Conservation (phyloP, 257 asterid species). For the Gentiana dahurica region DNA sequence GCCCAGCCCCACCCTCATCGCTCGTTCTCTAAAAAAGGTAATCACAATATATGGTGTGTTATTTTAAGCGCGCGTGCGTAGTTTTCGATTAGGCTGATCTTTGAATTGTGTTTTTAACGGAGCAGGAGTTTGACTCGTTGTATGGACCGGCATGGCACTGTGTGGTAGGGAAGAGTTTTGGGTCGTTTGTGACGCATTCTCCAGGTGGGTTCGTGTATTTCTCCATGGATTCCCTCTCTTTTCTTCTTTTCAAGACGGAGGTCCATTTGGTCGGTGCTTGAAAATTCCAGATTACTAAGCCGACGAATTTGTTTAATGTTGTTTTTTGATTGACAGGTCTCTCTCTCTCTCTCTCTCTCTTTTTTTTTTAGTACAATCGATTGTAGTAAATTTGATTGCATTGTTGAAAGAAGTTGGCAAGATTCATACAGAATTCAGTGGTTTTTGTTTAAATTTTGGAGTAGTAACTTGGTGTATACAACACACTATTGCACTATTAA, state of each 20-base stretch:
- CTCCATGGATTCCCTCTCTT: constrained; percentile 58
- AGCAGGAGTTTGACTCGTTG: constrained; percentile 65
- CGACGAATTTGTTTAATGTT: no score
- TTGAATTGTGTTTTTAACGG: neutral
- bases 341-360: no score
- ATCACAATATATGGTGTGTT: neutral
- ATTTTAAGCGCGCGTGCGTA: neutral
- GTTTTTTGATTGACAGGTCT: no score
- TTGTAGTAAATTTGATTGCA: no score
- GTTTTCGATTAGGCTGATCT: neutral
- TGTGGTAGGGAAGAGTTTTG: constrained; percentile 83
- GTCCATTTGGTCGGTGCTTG: constrained; percentile 39
- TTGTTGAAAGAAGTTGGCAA: no score
- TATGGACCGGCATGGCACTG: constrained; percentile 98
- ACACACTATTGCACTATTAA: no score
- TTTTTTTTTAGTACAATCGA: no score
- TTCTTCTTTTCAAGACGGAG: constrained; percentile 82
- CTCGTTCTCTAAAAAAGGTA: constrained; percentile 76
- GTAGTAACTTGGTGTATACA: no score
- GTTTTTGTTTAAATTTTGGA: no score
- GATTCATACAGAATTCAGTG: no score
- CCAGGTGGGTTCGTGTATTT: constrained; percentile 72
- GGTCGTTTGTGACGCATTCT: constrained; percentile 80
- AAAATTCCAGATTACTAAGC: neutral
- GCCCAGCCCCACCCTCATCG: constrained; percentile 53